Base-by-base conservation (phyloP, 2,329 filamentous ascomycete species). In the Neurospora sp. region DNA sequence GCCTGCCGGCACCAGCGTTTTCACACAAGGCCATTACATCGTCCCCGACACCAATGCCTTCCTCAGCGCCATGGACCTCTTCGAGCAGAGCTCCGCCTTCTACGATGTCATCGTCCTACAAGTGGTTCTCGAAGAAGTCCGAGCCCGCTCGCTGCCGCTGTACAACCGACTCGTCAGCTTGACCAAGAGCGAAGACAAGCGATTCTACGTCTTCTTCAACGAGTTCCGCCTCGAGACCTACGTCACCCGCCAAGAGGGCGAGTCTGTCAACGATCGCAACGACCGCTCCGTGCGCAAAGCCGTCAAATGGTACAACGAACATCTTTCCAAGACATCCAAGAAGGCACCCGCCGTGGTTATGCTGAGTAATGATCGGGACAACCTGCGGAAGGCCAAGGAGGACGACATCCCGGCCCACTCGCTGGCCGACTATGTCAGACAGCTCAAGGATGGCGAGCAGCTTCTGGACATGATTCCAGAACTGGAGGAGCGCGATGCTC, bases 161-260 rank as follows among this genome's bases (percentile, higher is more conserved):
- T 99, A 98, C 83, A 97, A 97, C 80, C 92, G 96, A 46, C 84
- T 99, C 67, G 88, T 98, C 74, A 89, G 91, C 28, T 84, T 99
- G 73, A 97, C 94, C 46, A 97, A 95, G 81, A 97, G 95, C 77
- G 93, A 97, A 76, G 93, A 97, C 74, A 99, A 99, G 84, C 89
- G 95, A 69, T 98, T 97, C 79, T 97, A 98, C 77, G 92, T 99
- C 68, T 99, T 99, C 80, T 98, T 98, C 87, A 99, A 99, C 79
- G 96, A 99, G 76, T 99, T 99, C 78, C 88, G 95, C 68, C 84
- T 94, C 46, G 96, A 99, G 80, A 99, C 96, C 0, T 92, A 97
- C 77, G 88, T 97, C 66, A 82, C 86, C 37, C 87, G 96, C 72
- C 86, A 89, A 23, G 80, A 85, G 6, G 90, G 92, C 43, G 96